Evolutionary conservation across 768 basidiomycete species (phyloP), one percentile per base, ranked within the genome.

Genomic region (Pisolithus tinctorius): DNA sequence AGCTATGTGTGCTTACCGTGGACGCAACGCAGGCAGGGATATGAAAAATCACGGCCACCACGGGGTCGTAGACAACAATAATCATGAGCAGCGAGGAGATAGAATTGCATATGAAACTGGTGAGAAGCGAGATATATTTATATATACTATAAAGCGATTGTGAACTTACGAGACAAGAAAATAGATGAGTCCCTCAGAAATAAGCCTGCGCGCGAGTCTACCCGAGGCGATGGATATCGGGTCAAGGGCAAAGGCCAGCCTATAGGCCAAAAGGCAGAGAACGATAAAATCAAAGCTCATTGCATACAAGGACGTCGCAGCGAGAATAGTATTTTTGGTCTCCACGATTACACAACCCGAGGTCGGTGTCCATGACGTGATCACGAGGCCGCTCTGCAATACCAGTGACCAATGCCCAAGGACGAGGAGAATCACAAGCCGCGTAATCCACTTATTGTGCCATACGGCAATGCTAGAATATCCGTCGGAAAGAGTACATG

Each of bases 271-370:
- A 56, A 88, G 65, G 25, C 70, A 53, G 42, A 87, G 72, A 37
- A 86, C 82, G 27, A 76, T 52, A 20, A 84, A 68, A 61, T 88
- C 86, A 60, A 88, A 86, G 60, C 73, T 71, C 86, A 88, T 88
- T 29, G 84, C 81, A 58, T 88, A 88, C 30, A 86, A 82, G 64
- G 86, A 88, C 4, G 82, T 82, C 3, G 82, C 80, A 4, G 83
- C 81, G 30, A 87, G 74, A 47, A 86, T 66, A 8, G 63, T 79
- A 63, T 80, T 87, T 61, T 83, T 78, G 6, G 84, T 83, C 29
- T 75, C 60, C 1, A 73, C 71, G 50, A 88, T 84, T 2, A 70
- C 68, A 60, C 86, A 88, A 0, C 75, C 72, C 10, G 60, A 48
- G 2, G 63, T 71, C 8, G 74, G 69, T n/a, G 69, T 34, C 83